Percentiles rank a stretch among this genome's conserved stretches.
phyloP scores from a whole-genome alignment of 257 asterid genomes.

The Solanum phureja region DNA sequence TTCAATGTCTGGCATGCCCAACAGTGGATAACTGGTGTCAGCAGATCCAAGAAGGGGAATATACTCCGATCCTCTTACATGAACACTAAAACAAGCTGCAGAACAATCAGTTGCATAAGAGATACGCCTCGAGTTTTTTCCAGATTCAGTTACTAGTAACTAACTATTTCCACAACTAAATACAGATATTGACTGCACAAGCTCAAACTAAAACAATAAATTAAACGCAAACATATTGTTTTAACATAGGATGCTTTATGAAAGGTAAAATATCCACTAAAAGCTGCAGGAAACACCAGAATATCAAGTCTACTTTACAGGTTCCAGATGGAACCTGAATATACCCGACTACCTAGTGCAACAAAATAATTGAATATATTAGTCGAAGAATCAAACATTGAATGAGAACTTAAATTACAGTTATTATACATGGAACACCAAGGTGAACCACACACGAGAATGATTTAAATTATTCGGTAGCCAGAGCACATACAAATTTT shows the following conservation, averaged over 20 bases:
- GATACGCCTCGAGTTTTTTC: background rate
- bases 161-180: background rate
- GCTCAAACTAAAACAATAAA: background rate
- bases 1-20: constrained; percentile 40
- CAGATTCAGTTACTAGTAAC: background rate
- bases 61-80: constrained; percentile 91
- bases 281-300: background rate
- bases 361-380: background rate
- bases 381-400: background rate
- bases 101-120: constrained; percentile 4
- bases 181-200: background rate
- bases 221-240: background rate
- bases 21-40: constrained; percentile 35
- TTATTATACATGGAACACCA: background rate
- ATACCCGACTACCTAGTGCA: background rate
- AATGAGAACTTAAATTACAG: background rate
- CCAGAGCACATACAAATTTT: background rate
- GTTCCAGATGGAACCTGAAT: background rate
- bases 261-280: background rate
- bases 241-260: background rate
- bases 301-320: background rate
- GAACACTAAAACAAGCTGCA: constrained; percentile 94
- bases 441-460: background rate
- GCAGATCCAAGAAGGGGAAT: constrained; percentile 68
- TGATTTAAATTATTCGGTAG: background rate